Evolutionary conservation across 1,284 basidiomycete species (phyloP).

Genomic region (Sphaerobolus stellatus): DNA sequence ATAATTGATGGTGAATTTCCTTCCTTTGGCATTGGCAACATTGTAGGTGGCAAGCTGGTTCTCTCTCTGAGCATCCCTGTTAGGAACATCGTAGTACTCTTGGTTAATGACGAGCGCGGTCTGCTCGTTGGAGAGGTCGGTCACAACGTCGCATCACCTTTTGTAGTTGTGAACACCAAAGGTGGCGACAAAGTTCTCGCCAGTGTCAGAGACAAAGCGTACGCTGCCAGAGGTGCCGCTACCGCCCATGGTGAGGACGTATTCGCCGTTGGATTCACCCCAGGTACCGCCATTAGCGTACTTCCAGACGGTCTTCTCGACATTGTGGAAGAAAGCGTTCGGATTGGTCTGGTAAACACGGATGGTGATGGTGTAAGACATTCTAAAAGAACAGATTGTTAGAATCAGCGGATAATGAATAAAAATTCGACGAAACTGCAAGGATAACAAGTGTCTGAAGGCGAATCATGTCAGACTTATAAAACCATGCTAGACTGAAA

Average conservation of each 20-base stretch:
- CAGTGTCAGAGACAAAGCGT: slow-evolving; percentile 10
- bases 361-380: slow-evolving; percentile 13
- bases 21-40: slow-evolving; percentile 8
- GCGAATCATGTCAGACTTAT: no score
- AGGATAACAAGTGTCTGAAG: no score
- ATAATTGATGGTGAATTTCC: slow-evolving; percentile 9
- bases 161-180: slow-evolving; percentile 16
- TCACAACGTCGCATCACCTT: slow-evolving; percentile 15
- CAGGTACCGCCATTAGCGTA: slow-evolving; percentile 15
- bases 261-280: slow-evolving; percentile 3
- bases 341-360: slow-evolving; percentile 15
- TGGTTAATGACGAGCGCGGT: slow-evolving; percentile 4
- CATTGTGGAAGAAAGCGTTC: slow-evolving; percentile 11
- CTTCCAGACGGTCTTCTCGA: slow-evolving; percentile 14
- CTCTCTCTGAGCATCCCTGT: slow-evolving; percentile 6
- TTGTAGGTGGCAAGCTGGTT: slow-evolving; percentile 8
- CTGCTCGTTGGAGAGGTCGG: slow-evolving; percentile 6
- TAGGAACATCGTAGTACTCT: slow-evolving; percentile 8
- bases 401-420: no score
- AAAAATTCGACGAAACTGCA: no score
- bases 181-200: slow-evolving; percentile 9
- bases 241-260: slow-evolving; percentile 9
- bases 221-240: slow-evolving; percentile 14
- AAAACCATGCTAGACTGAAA: no score
- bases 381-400: not conserved